Percentiles rank a stretch among this genome's conserved stretches.
phyloP scores from a whole-genome alignment of 805 yeast species.

The Myxozyma nipponensis region DNA sequence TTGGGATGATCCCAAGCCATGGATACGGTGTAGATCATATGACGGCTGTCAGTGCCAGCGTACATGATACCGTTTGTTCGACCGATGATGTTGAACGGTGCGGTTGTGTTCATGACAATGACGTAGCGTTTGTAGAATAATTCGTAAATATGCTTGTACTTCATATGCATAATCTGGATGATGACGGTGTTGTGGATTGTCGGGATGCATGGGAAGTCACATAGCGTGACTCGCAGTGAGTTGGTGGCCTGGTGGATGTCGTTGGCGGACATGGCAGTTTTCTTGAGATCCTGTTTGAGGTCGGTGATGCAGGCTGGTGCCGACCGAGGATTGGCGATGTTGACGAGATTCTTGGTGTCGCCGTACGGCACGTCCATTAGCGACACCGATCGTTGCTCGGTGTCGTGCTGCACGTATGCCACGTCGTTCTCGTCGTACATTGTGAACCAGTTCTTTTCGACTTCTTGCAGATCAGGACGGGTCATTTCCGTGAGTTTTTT shows the following conservation, averaged over 20 bases:
- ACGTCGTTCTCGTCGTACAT: conserved; percentile 15
- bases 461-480: conserved; percentile 2
- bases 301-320: conserved; percentile 6
- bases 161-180: conserved; percentile 20
- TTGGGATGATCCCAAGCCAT: conserved; percentile 21
- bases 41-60: conserved; percentile 17
- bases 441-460: conserved; percentile 25
- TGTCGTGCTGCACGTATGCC: conserved; percentile 15
- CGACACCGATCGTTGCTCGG: conserved; percentile 11
- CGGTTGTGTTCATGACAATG: conserved; percentile 20
- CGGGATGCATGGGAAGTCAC: conserved; percentile 26
- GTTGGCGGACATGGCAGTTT: background rate
- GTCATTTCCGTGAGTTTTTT: conserved; percentile 16
- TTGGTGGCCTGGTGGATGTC: conserved; percentile 21
- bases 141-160: conserved; percentile 7
- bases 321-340: background rate
- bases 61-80: conserved; percentile 19
- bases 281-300: background rate
- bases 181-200: conserved; percentile 25
- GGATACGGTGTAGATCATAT: conserved; percentile 17
- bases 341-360: background rate
- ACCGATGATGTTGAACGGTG: conserved; percentile 24
- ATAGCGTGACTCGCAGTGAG: conserved; percentile 23
- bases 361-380: background rate
- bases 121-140: conserved; percentile 20